Evolutionary conservation across 352 stramenopile genomes (phyloP).

Genomic region (Globisporangium viniferum): DNA sequence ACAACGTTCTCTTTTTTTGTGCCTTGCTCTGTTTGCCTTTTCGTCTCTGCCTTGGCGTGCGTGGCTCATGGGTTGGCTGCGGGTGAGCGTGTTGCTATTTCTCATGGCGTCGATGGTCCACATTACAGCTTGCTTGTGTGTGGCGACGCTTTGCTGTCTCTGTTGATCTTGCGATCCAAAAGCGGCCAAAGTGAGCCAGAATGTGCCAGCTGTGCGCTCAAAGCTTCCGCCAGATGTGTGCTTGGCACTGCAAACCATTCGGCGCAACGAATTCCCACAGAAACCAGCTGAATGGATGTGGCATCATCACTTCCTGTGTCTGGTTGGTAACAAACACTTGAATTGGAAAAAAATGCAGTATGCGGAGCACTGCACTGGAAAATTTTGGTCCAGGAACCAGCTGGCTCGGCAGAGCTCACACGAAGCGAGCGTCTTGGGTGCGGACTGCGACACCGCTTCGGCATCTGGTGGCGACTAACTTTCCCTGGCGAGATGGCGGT

Average conservation of each 20-base stretch:
- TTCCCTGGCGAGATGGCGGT: neutral
- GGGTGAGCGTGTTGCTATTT: neutral
- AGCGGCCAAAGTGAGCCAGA: neutral
- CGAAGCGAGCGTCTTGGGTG: too few relatives aligned
- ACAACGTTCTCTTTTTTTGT: neutral
- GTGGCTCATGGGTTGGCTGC: neutral
- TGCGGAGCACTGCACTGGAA: too few relatives aligned
- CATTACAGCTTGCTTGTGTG: too few relatives aligned
- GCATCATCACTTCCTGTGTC: neutral
- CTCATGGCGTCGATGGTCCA: neutral
- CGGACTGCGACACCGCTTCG: neutral
- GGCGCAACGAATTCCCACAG: neutral
- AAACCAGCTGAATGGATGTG: neutral
- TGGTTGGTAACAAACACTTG: too few relatives aligned
- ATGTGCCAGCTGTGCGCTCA: neutral
- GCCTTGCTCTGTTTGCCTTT: neutral
- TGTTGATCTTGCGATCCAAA: neutral
- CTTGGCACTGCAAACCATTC: neutral
- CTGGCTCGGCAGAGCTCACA: too few relatives aligned
- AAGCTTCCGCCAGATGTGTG: neutral
- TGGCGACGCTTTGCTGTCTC: neutral
- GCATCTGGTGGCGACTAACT: neutral
- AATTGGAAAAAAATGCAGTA: too few relatives aligned
- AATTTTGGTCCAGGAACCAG: too few relatives aligned
- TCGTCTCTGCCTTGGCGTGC: constrained; percentile 1